Evolutionary conservation across 345 rosid genomes (phyloP).

Genomic region (Camelina hispida): DNA sequence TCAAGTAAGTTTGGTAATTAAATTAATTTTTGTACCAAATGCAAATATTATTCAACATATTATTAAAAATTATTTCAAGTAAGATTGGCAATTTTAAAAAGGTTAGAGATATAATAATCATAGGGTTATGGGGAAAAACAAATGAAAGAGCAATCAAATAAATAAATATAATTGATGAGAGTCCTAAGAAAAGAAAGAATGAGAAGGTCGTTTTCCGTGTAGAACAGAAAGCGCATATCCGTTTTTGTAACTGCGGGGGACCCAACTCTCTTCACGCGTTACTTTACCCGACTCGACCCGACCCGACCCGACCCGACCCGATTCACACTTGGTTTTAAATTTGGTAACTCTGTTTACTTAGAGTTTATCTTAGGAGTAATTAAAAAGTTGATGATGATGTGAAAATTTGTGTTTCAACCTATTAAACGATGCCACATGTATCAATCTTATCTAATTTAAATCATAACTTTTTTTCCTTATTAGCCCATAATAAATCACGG

Average conservation of each 20-base stretch:
- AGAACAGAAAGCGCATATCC: conserved; percentile 39
- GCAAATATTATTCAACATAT: too few relatives aligned
- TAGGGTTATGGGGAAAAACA: background rate
- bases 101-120: conserved; percentile 6
- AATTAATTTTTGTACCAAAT: background rate
- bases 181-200: background rate
- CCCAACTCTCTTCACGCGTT: conserved; percentile 34
- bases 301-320: conserved; percentile 16
- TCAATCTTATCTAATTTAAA: background rate
- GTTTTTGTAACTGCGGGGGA: conserved; percentile 31
- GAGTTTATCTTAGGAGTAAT: background rate
- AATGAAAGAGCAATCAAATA: conserved; percentile 6
- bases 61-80: too few relatives aligned
- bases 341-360: background rate
- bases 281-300: conserved; percentile 22
- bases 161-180: conserved; percentile 8
- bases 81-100: background rate
- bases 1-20: background rate
- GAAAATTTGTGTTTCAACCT: background rate
- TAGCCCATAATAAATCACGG: background rate
- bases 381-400: background rate
- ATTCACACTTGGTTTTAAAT: background rate
- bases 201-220: conserved; percentile 33
- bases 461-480: background rate
- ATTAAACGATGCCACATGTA: conserved; percentile 17